Conservation (phyloP, 345 rosid genomes). For the Kandelia obovata region DNA sequence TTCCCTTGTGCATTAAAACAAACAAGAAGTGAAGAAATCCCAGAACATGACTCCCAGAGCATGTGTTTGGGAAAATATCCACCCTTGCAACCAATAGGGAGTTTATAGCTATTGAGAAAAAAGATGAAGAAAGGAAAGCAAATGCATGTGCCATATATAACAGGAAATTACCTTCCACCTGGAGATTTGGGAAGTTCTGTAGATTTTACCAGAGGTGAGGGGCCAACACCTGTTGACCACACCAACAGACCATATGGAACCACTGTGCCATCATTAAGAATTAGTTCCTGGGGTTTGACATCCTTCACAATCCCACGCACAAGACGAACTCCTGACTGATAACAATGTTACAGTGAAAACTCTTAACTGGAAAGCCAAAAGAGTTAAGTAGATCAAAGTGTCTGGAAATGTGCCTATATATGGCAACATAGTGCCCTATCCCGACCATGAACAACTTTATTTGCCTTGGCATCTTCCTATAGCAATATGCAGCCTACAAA, state of each 20-base stretch:
- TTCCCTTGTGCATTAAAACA: background rate
- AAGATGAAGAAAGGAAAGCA: background rate
- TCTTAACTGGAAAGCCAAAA: background rate
- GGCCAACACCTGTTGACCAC: conserved; percentile 98
- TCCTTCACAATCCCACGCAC: conserved; percentile 88
- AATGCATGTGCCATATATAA: no score
- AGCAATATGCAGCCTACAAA: no score
- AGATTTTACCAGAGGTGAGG: conserved; percentile 64
- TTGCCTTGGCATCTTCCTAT: no score
- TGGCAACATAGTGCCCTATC: background rate
- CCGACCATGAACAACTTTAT: background rate
- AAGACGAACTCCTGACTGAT: conserved; percentile 86
- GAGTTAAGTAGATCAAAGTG: background rate
- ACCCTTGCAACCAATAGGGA: background rate
- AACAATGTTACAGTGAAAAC: conserved; percentile 1
- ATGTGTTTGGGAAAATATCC: background rate
- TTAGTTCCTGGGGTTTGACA: conserved; percentile 64
- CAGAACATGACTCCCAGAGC: background rate
- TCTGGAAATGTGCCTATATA: background rate
- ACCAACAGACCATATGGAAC: conserved; percentile 87
- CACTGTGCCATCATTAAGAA: conserved; percentile 78
- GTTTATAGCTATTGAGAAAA: background rate
- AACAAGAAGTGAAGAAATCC: background rate
- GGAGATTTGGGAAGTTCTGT: conserved; percentile 80
- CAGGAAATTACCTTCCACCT: conserved; percentile 64